Evolutionary conservation across 2,329 filamentous ascomycete genomes (phyloP).

Genomic region (Aspergillus sp.): DNA sequence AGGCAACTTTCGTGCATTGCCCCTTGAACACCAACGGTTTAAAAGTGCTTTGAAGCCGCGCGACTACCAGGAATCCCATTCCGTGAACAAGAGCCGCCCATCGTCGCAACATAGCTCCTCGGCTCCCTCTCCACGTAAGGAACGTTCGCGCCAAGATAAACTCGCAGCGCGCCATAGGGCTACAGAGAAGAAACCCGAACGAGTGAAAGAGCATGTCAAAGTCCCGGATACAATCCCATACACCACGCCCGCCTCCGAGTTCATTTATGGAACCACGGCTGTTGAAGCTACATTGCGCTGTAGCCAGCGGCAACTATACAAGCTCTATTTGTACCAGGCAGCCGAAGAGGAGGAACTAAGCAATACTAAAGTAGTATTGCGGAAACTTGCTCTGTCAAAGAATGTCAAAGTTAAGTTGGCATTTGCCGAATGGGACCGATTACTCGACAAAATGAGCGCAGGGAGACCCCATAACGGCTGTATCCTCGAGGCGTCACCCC

Average conservation of each 20-base stretch:
- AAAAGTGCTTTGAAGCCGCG: background rate
- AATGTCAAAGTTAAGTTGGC: conserved; percentile 61
- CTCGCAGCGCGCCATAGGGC: conserved; percentile 14
- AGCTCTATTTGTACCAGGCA: conserved; percentile 72
- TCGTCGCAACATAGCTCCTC: background rate
- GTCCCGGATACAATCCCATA: conserved; percentile 58
- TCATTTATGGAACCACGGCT: conserved; percentile 80
- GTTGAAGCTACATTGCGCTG: conserved; percentile 76
- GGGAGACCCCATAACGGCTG: conserved; percentile 87
- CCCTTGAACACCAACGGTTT: conserved; percentile 21
- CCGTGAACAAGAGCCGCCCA: background rate
- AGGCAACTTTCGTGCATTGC: conserved; percentile 29
- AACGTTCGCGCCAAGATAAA: background rate
- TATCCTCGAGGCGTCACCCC: conserved; percentile 79
- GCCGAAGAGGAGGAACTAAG: conserved; percentile 53
- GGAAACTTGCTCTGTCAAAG: conserved; percentile 39
- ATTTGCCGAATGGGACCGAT: conserved; percentile 59
- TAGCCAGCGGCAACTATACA: conserved; percentile 72
- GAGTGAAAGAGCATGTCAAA: conserved; percentile 33
- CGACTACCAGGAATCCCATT: background rate
- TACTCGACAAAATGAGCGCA: conserved; percentile 80
- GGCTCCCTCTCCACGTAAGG: background rate
- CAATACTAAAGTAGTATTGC: conserved; percentile 40
- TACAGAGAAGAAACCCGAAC: conserved; percentile 30
- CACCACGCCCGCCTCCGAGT: conserved; percentile 85